Conservation (phyloP, 2,329 filamentous ascomycete genomes). For the Stachybotrys chartarum region DNA sequence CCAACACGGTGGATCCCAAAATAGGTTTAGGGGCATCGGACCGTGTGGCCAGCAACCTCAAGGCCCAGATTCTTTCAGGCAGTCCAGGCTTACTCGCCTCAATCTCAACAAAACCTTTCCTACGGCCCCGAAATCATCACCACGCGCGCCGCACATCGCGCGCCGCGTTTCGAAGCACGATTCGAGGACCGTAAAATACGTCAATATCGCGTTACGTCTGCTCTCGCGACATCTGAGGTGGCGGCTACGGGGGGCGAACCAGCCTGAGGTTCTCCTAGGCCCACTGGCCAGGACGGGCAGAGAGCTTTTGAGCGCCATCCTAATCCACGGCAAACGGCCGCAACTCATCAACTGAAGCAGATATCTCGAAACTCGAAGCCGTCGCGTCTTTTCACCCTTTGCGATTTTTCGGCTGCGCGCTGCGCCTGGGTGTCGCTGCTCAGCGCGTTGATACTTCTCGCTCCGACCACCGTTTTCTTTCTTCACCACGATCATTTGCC, state of each 20-base stretch:
- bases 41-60: slow-evolving; percentile 27
- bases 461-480: slow-evolving; percentile 3
- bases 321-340: slow-evolving; percentile 20
- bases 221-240: slow-evolving; percentile 28
- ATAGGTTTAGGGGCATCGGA: slow-evolving; percentile 10
- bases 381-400: slow-evolving; percentile 4
- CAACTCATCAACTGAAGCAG: slow-evolving; percentile 21
- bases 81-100: slow-evolving; percentile 29
- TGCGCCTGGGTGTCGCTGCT: slow-evolving; percentile 8
- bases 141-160: slow-evolving; percentile 47
- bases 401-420: slow-evolving; percentile 14
- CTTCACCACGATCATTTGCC: slow-evolving; percentile 10
- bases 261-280: slow-evolving; percentile 40
- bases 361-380: not conserved
- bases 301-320: slow-evolving; percentile 35
- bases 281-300: slow-evolving; percentile 37
- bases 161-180: slow-evolving; percentile 22
- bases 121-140: slow-evolving; percentile 32
- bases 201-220: slow-evolving; percentile 27
- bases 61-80: slow-evolving; percentile 37
- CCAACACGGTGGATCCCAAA: slow-evolving; percentile 10
- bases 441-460: slow-evolving; percentile 7
- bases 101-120: slow-evolving; percentile 37
- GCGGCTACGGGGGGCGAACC: slow-evolving; percentile 36
- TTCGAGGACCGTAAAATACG: slow-evolving; percentile 21